phyloP scores from a whole-genome alignment of 2,329 filamentous ascomycete species.

The Alternaria metachromatica region DNA sequence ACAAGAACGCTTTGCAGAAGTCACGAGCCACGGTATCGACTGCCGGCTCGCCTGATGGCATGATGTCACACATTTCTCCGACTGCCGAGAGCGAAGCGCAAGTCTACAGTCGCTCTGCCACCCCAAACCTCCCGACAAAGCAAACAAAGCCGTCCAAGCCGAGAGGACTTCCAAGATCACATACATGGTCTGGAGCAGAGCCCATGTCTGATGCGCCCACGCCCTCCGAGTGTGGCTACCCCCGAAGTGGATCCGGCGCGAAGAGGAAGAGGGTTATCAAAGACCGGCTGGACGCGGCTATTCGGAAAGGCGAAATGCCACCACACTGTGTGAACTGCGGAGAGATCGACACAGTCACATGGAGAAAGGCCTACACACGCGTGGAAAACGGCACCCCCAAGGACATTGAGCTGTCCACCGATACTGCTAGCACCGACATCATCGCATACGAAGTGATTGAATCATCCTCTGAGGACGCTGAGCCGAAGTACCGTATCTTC shows the following conservation, averaged over 20 bases:
- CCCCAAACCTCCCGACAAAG: constrained; percentile 26
- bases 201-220: constrained; percentile 42
- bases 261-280: constrained; percentile 72
- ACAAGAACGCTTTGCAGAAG: constrained; percentile 5
- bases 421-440: constrained; percentile 74
- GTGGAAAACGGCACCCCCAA: constrained; percentile 72
- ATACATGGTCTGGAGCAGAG: constrained; percentile 48
- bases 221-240: constrained; percentile 27
- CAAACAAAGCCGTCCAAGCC: constrained; percentile 27
- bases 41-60: constrained; percentile 28
- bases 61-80: constrained; percentile 23
- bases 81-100: constrained; percentile 24
- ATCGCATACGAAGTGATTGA: constrained; percentile 43
- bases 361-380: constrained; percentile 91
- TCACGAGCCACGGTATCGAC: constrained; percentile 15
- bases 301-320: constrained; percentile 83
- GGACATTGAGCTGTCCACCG: constrained; percentile 68
- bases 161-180: constrained; percentile 43
- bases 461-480: constrained; percentile 61
- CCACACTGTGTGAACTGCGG: constrained; percentile 92
- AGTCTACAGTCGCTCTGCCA: constrained; percentile 33
- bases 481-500: constrained; percentile 73
- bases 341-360: constrained; percentile 93
- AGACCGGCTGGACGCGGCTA: constrained; percentile 62
- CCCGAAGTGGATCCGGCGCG: constrained; percentile 59